Conservation (phyloP, 495 filamentous ascomycete species). For the Neurospora tetrasperma region DNA sequence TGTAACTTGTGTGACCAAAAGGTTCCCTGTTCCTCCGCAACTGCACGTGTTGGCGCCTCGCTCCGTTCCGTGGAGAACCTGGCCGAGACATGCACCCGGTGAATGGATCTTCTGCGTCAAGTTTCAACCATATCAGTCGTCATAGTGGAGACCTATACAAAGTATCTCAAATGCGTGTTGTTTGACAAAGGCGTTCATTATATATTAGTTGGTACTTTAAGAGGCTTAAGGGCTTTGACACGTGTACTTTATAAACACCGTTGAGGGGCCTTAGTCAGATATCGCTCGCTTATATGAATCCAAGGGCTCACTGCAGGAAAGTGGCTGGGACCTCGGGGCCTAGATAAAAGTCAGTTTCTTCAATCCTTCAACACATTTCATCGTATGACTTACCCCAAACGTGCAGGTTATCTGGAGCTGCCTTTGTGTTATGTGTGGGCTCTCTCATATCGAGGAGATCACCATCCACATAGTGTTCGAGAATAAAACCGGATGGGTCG, state of each 20-base stretch:
- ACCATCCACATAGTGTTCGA: conserved; percentile 62
- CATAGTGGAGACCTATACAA: background rate
- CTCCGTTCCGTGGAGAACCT: background rate
- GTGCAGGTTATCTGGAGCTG: conserved; percentile 34
- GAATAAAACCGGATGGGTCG: conserved; percentile 50
- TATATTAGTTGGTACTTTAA: background rate
- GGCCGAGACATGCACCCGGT: background rate
- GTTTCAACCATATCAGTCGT: background rate
- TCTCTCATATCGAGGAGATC: conserved; percentile 55
- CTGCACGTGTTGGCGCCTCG: background rate
- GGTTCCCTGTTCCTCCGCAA: background rate
- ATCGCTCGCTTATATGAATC: background rate
- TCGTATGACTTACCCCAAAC: conserved; percentile 35
- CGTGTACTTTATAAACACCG: background rate
- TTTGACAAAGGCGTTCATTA: background rate
- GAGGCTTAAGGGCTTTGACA: background rate
- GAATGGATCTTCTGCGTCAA: background rate
- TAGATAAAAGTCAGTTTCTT: background rate
- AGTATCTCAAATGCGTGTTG: background rate
- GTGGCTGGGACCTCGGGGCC: conserved; percentile 10
- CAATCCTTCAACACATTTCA: background rate
- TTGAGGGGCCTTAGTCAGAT: background rate
- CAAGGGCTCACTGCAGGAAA: conserved; percentile 5
- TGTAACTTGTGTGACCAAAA: background rate
- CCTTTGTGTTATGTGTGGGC: conserved; percentile 36